Evolutionary conservation across 495 filamentous ascomycete species (phyloP).

Genomic region (Neurospora tetraspora): DNA sequence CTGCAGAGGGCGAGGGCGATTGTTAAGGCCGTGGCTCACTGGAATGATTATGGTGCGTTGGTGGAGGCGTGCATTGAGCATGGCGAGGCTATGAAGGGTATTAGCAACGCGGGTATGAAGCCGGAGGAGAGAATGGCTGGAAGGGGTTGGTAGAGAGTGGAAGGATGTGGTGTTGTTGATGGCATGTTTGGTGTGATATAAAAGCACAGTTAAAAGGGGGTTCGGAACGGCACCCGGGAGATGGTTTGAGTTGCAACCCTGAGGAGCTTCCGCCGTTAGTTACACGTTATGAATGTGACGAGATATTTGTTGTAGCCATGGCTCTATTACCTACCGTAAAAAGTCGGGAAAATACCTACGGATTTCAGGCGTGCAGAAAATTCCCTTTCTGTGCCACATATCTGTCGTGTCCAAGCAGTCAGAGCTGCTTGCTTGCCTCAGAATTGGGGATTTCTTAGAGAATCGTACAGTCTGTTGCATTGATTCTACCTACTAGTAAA

Average conservation of each 20-base stretch:
- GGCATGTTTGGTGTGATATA: not conserved
- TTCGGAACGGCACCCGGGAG: not conserved
- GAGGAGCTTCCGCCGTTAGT: not conserved
- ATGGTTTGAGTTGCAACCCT: not conserved
- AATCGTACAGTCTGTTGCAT: too few species aligned
- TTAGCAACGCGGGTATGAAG: constrained; percentile 66
- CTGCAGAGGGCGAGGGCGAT: constrained; percentile 82
- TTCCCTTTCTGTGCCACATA: too few species aligned
- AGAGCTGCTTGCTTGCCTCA: too few species aligned
- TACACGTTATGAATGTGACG: not conserved
- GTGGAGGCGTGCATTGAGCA: constrained; percentile 79
- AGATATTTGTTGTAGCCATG: not conserved
- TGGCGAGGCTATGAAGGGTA: constrained; percentile 93
- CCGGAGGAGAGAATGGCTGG: constrained; percentile 74
- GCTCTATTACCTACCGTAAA: not conserved
- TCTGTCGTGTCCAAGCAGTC: too few species aligned
- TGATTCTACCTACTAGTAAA: too few species aligned
- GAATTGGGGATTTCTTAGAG: too few species aligned
- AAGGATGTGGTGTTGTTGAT: not conserved
- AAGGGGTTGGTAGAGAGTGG: constrained; percentile 63
- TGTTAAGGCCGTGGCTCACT: constrained; percentile 88
- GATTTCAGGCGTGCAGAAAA: too few species aligned
- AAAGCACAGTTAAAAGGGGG: not conserved
- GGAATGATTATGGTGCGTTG: constrained; percentile 72
- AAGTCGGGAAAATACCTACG: too few species aligned